Conservation (phyloP, 2,329 filamentous ascomycete species). For the Ophiocordyceps camponoti-saundersi region DNA sequence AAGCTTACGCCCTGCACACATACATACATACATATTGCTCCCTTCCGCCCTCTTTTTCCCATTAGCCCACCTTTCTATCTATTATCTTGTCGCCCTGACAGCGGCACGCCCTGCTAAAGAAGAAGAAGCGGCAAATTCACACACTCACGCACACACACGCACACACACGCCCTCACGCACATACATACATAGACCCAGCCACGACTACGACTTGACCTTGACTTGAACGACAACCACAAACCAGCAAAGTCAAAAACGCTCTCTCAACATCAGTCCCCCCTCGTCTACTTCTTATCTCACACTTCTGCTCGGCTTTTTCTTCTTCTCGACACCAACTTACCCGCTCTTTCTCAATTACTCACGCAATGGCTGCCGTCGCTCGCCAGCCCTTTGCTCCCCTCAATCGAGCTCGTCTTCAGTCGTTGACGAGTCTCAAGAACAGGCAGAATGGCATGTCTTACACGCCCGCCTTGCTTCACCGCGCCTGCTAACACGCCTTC, state of each 20-base stretch:
- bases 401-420: conserved; percentile 51
- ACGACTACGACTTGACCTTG: background rate
- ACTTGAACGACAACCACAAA: background rate
- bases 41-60: background rate
- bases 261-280: background rate
- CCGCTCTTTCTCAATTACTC: background rate
- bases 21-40: background rate
- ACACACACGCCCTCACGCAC: too few relatives aligned
- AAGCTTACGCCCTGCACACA: background rate
- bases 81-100: background rate
- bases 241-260: too few relatives aligned
- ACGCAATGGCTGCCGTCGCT: conserved; percentile 33
- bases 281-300: background rate
- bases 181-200: background rate
- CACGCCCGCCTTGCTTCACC: background rate
- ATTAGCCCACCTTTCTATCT: background rate
- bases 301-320: too few relatives aligned
- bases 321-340: background rate
- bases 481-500: conserved; percentile 8
- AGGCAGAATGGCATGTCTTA: conserved; percentile 49
- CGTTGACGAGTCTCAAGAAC: conserved; percentile 60
- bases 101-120: too few relatives aligned
- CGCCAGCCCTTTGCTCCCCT: conserved; percentile 65
- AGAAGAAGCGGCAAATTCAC: too few relatives aligned
- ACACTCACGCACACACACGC: too few relatives aligned